Conservation (phyloP, 257 asterid genomes). For the Ocimum tenuiflorum region DNA sequence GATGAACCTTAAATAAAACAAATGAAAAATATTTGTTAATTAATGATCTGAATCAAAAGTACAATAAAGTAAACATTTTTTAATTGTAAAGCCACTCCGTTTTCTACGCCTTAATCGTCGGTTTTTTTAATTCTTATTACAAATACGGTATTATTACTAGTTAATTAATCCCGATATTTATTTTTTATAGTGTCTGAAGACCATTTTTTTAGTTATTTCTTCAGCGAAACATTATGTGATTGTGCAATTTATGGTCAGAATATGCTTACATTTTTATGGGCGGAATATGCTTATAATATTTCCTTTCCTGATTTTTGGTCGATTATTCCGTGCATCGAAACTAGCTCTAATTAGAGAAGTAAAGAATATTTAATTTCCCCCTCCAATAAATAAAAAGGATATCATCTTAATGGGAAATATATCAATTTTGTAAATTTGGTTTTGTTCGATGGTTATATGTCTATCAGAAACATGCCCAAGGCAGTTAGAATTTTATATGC, state of each 20-base stretch:
- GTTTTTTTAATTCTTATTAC: background rate
- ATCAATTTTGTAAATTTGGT: background rate
- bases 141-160: background rate
- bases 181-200: background rate
- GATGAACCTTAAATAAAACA: background rate
- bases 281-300: background rate
- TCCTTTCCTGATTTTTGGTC: background rate
- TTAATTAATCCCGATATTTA: conserved; percentile 8
- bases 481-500: too few relatives aligned
- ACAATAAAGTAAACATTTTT: conserved; percentile 18
- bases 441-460: too few relatives aligned
- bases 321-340: conserved; percentile 13
- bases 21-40: background rate
- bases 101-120: conserved; percentile 44
- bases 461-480: too few relatives aligned
- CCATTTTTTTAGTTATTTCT: background rate
- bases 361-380: conserved; percentile 3
- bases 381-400: too few relatives aligned
- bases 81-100: conserved; percentile 28
- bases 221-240: background rate
- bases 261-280: too few relatives aligned
- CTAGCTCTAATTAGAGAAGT: background rate
- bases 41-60: conserved; percentile 17
- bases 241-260: background rate
- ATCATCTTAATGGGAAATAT: background rate